Conservation (phyloP, 1,284 basidiomycete species). For the Moesziomyces sp. region DNA sequence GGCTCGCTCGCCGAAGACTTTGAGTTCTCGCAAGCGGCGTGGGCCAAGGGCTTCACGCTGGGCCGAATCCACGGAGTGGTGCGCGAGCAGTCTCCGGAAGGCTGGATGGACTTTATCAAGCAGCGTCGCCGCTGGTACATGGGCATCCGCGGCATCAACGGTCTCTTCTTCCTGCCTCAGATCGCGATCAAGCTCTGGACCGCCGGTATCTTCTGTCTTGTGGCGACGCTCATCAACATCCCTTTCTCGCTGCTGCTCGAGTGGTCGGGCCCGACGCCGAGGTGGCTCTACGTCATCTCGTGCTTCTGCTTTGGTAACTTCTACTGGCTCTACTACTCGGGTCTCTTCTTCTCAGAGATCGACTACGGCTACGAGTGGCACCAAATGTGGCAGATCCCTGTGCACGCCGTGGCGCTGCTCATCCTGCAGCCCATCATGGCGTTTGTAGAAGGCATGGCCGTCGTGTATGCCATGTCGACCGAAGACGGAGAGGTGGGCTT, state of each 20-base stretch:
- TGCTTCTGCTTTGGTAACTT: slow-evolving; percentile 69
- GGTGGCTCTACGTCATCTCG: slow-evolving; percentile 68
- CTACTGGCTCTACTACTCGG: slow-evolving; percentile 66
- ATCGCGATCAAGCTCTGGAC: slow-evolving; percentile 70
- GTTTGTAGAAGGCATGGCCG: slow-evolving; percentile 68
- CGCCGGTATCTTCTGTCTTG: slow-evolving; percentile 69
- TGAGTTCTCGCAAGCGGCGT: slow-evolving; percentile 70
- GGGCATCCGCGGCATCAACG: slow-evolving; percentile 67
- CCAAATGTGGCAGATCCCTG: slow-evolving; percentile 64
- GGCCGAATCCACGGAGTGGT: slow-evolving; percentile 69
- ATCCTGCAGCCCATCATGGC: slow-evolving; percentile 69
- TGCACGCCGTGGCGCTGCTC: slow-evolving; percentile 65
- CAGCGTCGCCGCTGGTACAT: slow-evolving; percentile 70
- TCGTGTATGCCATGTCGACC: slow-evolving; percentile 68
- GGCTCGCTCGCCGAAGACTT: slow-evolving; percentile 68
- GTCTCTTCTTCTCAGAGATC: slow-evolving; percentile 65
- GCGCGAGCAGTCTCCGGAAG: slow-evolving; percentile 68
- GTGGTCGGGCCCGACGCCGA: slow-evolving; percentile 58
- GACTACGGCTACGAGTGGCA: slow-evolving; percentile 63
- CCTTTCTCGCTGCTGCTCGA: slow-evolving; percentile 61
- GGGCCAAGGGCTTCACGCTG: slow-evolving; percentile 69
- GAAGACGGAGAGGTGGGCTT: slow-evolving; percentile 53
- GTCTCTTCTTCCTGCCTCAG: slow-evolving; percentile 68
- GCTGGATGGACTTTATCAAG: slow-evolving; percentile 69
- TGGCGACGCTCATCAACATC: slow-evolving; percentile 69